Conservation (phyloP, 768 basidiomycete species). For the Mycena haematopus region DNA sequence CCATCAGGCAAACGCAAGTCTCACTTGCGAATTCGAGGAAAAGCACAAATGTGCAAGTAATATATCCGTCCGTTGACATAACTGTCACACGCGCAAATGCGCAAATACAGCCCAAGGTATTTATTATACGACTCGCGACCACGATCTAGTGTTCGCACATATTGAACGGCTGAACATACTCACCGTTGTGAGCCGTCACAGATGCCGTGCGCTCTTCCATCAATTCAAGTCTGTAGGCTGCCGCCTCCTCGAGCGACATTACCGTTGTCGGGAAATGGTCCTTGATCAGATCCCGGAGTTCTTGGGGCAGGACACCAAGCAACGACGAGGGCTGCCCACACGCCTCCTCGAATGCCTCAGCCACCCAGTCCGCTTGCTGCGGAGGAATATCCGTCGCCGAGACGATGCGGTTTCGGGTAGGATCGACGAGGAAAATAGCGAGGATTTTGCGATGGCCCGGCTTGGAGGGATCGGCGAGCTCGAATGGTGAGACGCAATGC, state of each 20-base stretch:
- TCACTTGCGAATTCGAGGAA: no score
- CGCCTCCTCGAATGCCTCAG: conserved; percentile 26
- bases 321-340: neutral
- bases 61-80: no score
- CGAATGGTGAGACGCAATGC: conserved; percentile 44
- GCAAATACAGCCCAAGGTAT: no score
- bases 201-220: conserved; percentile 33
- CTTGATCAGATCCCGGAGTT: conserved; percentile 23
- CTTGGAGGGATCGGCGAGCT: conserved; percentile 39
- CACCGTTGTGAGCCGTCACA: conserved; percentile 15
- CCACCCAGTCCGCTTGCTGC: conserved; percentile 40
- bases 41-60: no score
- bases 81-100: no score
- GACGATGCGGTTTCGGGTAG: conserved; percentile 35
- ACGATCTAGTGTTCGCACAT: conserved; percentile 28
- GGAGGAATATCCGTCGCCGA: conserved; percentile 39
- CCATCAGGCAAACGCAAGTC: no score
- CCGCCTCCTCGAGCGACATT: conserved; percentile 25
- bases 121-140: no score
- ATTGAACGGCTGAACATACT: conserved; percentile 21
- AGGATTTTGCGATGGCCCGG: conserved; percentile 49
- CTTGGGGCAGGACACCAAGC: conserved; percentile 8
- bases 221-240: conserved; percentile 25
- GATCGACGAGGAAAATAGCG: conserved; percentile 47
- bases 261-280: conserved; percentile 18